Base-by-base conservation (phyloP, 176 grass and related monocot genomes). In the Stipa capillata region DNA sequence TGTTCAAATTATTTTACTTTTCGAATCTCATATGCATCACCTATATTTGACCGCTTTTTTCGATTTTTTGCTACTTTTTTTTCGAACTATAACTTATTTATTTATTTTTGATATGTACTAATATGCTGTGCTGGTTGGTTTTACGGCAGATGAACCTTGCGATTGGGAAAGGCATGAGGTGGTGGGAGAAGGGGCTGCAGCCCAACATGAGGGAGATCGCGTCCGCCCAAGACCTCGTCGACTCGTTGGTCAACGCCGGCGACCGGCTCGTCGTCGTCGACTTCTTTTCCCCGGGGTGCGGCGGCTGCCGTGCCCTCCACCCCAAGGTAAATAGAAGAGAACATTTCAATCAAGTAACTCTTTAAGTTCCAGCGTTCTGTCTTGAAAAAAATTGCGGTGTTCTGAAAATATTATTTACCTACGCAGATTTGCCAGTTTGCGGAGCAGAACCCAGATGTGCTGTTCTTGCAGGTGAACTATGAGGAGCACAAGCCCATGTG, bases 401-500 rank as follows among this genome's bases (percentile, higher is more conserved):
- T 84, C 39, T 76, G 33, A 72, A 3, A n/a, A 44, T 20, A 53
- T 70, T 55, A 52, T 82, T 31, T 36, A 12, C 50, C 1, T 77
- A 2, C 33, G 78, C 65, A 99, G 96, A 95, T 96, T 84, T 95
- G 92, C 69, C 92, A 93, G 77, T 72, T 99, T 37, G 96, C 90
- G 0, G 88, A 93, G 76, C 82, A 83, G 65, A 95, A 99, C 72
- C 92, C 88, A 15, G 92, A 88, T 52, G 85, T 93, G 27, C 18
- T 84, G 0, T 99, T 99, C 82, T 90, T 99, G 69, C 92, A 99
- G 77, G 79, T 99, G 6, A 99, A 99, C 82, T 85, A 99, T 28
- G 96, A 99, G 65, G 84, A 86, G 71, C 96, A 99, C 86, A 93
- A 87, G 64, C 93, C 96, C 18, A 95, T 95, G 96, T 99, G 96